phyloP scores from a whole-genome alignment of 805 yeast genomes.

The Yarrowia porcina region DNA sequence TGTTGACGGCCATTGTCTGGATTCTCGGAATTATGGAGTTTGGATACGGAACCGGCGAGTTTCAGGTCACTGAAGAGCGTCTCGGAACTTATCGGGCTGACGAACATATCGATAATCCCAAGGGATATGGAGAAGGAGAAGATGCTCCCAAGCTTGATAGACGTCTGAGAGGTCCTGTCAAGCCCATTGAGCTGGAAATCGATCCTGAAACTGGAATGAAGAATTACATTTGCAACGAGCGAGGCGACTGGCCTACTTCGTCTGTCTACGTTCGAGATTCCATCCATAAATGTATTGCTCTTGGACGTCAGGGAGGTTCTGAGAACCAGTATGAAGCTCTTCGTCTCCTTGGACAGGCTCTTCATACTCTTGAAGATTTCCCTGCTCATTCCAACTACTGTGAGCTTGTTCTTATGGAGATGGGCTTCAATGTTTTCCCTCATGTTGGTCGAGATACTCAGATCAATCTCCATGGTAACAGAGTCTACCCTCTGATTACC shows the following conservation, averaged over 20 bases:
- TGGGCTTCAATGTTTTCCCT: conserved; percentile 32
- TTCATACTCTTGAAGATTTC: conserved; percentile 33
- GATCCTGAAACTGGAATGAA: conserved; percentile 33
- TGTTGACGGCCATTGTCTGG: conserved; percentile 31
- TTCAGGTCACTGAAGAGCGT: conserved; percentile 32
- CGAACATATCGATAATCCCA: conserved; percentile 34
- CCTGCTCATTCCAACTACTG: conserved; percentile 32
- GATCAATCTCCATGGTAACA: conserved; percentile 30
- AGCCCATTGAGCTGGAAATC: conserved; percentile 30
- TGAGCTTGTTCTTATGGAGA: conserved; percentile 30
- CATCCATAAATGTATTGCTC: conserved; percentile 28
- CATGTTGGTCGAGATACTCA: conserved; percentile 32
- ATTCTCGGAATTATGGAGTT: conserved; percentile 31
- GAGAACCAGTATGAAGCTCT: conserved; percentile 30
- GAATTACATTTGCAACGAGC: conserved; percentile 33
- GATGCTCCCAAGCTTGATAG: conserved; percentile 30
- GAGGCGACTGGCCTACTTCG: conserved; percentile 32
- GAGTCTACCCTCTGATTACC: conserved; percentile 33
- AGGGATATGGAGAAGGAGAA: conserved; percentile 31
- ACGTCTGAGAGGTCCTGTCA: conserved; percentile 31
- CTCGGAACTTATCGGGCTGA: conserved; percentile 33
- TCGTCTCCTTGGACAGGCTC: conserved; percentile 32
- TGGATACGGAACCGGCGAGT: conserved; percentile 34
- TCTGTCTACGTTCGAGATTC: conserved; percentile 30
- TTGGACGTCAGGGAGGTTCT: conserved; percentile 29